Conservation (phyloP, 768 basidiomycete species). For the Zangia roseola region DNA sequence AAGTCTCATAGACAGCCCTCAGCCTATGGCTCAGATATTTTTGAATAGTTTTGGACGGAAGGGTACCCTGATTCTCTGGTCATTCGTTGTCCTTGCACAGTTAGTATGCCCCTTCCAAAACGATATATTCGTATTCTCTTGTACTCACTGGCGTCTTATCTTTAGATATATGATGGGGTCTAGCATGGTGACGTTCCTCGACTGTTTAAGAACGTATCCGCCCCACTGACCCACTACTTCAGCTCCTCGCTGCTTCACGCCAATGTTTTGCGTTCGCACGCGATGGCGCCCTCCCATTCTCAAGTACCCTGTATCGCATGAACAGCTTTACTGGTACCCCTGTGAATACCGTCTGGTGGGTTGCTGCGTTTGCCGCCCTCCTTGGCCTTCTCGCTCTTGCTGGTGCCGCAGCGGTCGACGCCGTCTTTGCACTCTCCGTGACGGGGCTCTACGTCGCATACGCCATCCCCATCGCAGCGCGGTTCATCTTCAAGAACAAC, state of each 20-base stretch:
- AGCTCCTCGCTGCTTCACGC: constrained; percentile 51
- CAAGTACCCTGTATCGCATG: constrained; percentile 54
- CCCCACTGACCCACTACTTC: constrained; percentile 6
- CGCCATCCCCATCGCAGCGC: constrained; percentile 49
- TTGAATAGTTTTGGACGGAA: constrained; percentile 42
- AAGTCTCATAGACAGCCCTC: constrained; percentile 38
- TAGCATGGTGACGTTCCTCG: constrained; percentile 36
- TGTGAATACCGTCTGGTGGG: constrained; percentile 59
- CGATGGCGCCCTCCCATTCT: constrained; percentile 62
- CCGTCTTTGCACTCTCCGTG: constrained; percentile 54
- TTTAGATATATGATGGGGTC: constrained; percentile 49
- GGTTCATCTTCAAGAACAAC: constrained; percentile 46
- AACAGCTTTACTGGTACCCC: constrained; percentile 52
- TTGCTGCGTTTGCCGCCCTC: constrained; percentile 36
- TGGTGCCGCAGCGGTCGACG: constrained; percentile 53
- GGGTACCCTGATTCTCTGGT: constrained; percentile 50
- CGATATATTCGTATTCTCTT: not conserved
- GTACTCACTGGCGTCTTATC: not conserved
- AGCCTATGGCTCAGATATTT: constrained; percentile 47
- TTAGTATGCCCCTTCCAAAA: constrained; percentile 33
- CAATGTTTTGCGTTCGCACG: constrained; percentile 58
- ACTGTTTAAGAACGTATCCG: not conserved
- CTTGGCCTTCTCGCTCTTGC: constrained; percentile 57
- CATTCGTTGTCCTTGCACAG: constrained; percentile 52
- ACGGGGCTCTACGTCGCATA: constrained; percentile 49